Evolutionary conservation across 1,284 basidiomycete species (phyloP).

Genomic region (Moesziomyces antarcticus): DNA sequence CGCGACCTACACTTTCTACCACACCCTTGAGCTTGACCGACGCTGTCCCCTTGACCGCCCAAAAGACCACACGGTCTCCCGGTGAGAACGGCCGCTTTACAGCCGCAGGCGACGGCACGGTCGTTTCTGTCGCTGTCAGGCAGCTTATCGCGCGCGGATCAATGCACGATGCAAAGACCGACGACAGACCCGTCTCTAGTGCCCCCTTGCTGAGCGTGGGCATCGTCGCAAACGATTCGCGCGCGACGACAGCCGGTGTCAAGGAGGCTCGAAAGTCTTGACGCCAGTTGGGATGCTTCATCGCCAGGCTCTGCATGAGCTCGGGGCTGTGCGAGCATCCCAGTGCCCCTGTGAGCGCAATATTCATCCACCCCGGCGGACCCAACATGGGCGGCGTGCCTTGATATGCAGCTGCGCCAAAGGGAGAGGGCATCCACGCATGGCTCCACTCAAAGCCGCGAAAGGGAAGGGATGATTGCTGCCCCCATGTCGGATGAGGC

Average conservation of each 20-base stretch:
- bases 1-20: conserved; percentile 31
- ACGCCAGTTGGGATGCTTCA: conserved; percentile 32
- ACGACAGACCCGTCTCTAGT: neutral
- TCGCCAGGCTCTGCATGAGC: neutral
- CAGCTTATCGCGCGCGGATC: neutral
- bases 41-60: conserved; percentile 29
- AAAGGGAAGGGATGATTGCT: no score
- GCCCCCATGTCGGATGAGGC: no score
- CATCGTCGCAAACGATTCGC: neutral
- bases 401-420: no score
- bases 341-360: neutral
- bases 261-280: conserved; percentile 2
- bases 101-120: no score
- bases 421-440: no score
- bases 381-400: no score
- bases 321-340: neutral
- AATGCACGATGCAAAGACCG: neutral
- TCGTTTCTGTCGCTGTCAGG: neutral
- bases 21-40: conserved; percentile 30
- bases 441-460: no score
- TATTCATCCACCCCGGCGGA: neutral
- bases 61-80: conserved; percentile 40
- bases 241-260: neutral
- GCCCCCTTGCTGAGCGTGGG: neutral
- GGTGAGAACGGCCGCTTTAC: conserved; percentile 18